Percentiles rank a stretch among this genome's conserved stretches.
Evolutionary conservation across 176 grass and related monocot species (phyloP).

Genomic region (Bonia amplexicaulis): DNA sequence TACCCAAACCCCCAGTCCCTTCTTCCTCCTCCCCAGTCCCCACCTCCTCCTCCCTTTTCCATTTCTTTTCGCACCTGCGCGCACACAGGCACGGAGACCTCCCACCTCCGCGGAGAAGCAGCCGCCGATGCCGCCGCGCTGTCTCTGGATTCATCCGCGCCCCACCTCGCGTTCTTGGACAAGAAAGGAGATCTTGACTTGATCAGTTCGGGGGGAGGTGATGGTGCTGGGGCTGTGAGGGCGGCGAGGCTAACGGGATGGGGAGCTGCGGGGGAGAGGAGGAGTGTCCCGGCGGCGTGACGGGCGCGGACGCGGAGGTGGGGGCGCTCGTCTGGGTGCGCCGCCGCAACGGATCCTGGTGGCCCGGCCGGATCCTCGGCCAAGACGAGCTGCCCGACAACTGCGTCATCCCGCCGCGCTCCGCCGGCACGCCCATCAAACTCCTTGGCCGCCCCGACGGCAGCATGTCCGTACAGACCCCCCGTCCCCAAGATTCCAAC

Average conservation of each 20-base stretch:
- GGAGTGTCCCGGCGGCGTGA: slow-evolving; percentile 30
- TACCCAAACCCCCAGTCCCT: not conserved
- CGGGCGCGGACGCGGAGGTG: slow-evolving; percentile 49
- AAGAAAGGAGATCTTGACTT: slow-evolving; percentile 25
- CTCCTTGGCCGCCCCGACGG: slow-evolving; percentile 90
- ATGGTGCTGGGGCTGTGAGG: slow-evolving; percentile 14
- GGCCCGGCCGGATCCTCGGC: slow-evolving; percentile 81
- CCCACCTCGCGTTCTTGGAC: slow-evolving; percentile 1
- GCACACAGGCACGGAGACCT: slow-evolving; percentile 12
- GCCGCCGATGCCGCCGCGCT: not conserved
- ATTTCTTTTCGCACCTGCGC: not conserved
- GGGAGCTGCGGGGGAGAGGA: slow-evolving; percentile 40
- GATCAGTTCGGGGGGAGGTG: slow-evolving; percentile 14
- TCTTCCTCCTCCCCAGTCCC: not conserved
- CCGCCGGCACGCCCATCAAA: slow-evolving; percentile 87
- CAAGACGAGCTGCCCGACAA: slow-evolving; percentile 69
- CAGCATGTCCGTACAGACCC: slow-evolving; percentile 67
- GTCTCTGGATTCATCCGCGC: not conserved
- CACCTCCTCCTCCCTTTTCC: not conserved
- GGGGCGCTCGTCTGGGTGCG: slow-evolving; percentile 96
- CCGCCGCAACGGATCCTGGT: slow-evolving; percentile 97
- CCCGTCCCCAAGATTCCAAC: not conserved
- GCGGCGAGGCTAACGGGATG: not conserved
- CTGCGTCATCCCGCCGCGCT: slow-evolving; percentile 55
- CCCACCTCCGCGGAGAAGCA: not conserved